phyloP scores from a whole-genome alignment of 192 early-diverging fungal species.

The Jimgerdemannia flammicorona region DNA sequence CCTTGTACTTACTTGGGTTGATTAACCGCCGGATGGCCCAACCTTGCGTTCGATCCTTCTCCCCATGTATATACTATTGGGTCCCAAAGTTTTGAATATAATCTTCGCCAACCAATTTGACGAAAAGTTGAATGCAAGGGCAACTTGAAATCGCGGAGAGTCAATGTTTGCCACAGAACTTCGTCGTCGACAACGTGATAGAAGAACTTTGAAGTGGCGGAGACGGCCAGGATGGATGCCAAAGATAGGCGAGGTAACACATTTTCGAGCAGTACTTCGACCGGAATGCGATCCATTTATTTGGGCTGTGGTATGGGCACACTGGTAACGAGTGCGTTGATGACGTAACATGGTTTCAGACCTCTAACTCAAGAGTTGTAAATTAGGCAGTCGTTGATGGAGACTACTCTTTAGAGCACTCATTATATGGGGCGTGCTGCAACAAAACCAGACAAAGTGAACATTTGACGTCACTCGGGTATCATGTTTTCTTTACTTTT shows the following conservation, averaged over 20 bases:
- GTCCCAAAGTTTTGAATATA: slow-evolving; percentile 15
- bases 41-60: neutral
- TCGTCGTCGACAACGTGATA: slow-evolving; percentile 2
- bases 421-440: no score
- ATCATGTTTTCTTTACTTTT: no score
- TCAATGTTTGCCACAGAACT: slow-evolving; percentile 7
- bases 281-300: neutral
- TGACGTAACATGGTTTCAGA: no score
- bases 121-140: slow-evolving; percentile 11
- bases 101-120: slow-evolving; percentile 23
- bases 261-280: slow-evolving; percentile 10
- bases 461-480: no score
- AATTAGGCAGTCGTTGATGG: no score
- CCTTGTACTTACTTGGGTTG: no score
- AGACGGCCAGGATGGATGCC: neutral
- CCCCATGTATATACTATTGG: slow-evolving; percentile 8
- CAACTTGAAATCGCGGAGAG: slow-evolving; percentile 4
- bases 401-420: no score
- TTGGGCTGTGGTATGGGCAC: no score
- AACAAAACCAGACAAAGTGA: no score
- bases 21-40: neutral
- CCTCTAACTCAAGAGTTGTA: no score
- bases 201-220: slow-evolving; percentile 3
- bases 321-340: no score
- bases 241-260: slow-evolving; percentile 4